These are phyloP conservation scores for Cucumis cinereus DNA, from an alignment of 306 rosid species.

Conservation along the genomic window DNA sequence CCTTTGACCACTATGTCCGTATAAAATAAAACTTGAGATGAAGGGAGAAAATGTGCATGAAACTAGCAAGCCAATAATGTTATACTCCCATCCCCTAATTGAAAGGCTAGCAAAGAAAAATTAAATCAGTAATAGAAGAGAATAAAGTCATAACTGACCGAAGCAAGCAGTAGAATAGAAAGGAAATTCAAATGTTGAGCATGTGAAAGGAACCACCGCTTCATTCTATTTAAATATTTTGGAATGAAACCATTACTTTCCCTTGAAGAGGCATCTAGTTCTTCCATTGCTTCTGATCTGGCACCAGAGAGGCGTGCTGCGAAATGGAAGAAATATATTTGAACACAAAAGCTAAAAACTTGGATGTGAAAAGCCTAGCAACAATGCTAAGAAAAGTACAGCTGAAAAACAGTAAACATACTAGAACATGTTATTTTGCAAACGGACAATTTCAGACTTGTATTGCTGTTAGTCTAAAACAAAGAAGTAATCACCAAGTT, in stretches of 20 bases:
- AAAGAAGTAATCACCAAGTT: not conserved
- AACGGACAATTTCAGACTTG: not conserved
- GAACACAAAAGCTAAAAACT: conserved; percentile 7
- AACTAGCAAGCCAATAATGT: not conserved
- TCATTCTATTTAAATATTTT: conserved; percentile 33
- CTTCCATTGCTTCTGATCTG: conserved; percentile 52
- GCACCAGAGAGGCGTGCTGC: conserved; percentile 70
- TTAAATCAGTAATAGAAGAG: conserved; percentile 9
- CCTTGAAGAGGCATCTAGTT: conserved; percentile 37
- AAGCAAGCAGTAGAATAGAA: conserved; percentile 81
- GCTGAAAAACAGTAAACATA: not conserved
- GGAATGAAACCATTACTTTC: conserved; percentile 49
- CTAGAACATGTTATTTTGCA: not conserved
- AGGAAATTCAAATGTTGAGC: conserved; percentile 72
- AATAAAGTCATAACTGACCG: conserved; percentile 57
- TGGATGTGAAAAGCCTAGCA: not conserved
- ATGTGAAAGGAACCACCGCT: conserved; percentile 69
- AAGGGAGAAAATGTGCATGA: not conserved
- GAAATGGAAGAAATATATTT: conserved; percentile 15
- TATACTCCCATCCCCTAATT: not conserved
- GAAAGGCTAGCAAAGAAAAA: not conserved
- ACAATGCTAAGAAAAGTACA: not conserved
- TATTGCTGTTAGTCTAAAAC: not conserved
- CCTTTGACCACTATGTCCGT: not conserved
- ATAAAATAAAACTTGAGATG: not conserved